A percentile compares a stretch with the other conserved stretches of the same genome.
phyloP scores from a whole-genome alignment of 164 flowering plant genomes.

The Magnolia kwangsiensis region DNA sequence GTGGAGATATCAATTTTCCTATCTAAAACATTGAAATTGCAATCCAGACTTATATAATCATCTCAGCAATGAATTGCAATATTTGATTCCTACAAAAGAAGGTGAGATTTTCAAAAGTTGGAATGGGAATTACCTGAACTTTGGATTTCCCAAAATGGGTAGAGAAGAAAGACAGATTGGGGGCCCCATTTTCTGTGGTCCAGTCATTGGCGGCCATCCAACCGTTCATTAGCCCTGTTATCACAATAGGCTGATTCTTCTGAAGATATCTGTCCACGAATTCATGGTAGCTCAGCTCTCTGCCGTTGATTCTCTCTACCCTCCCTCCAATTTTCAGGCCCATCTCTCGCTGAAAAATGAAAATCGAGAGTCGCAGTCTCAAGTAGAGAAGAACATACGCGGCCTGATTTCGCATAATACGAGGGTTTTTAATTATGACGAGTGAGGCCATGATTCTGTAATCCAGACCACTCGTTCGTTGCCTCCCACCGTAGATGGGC shows the following conservation, averaged over 20 bases:
- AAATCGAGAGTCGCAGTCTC: too few relatives aligned
- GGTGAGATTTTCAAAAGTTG: too few relatives aligned
- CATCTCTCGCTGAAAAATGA: constrained; percentile 28
- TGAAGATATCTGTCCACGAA: constrained; percentile 55
- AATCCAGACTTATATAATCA: neutral
- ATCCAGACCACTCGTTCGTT: too few relatives aligned
- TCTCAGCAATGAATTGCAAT: neutral
- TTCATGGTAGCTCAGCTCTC: constrained; percentile 55
- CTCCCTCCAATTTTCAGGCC: constrained; percentile 56
- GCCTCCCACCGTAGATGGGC: too few relatives aligned
- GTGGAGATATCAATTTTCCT: neutral
- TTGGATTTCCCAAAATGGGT: constrained; percentile 64
- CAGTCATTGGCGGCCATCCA: constrained; percentile 89
- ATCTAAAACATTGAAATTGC: neutral
- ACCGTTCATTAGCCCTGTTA: constrained; percentile 75
- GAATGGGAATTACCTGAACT: constrained; percentile 57
- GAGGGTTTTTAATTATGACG: too few relatives aligned
- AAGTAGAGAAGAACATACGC: too few relatives aligned
- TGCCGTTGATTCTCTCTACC: constrained; percentile 68
- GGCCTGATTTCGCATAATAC: too few relatives aligned
- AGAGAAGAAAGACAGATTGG: constrained; percentile 73
- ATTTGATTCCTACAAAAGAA: neutral
- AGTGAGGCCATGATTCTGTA: too few relatives aligned
- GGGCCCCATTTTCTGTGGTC: constrained; percentile 56
- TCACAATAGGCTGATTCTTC: constrained; percentile 70